A percentile compares a stretch with the other conserved stretches of the same genome.
Conservation (phyloP, 345 rosid species). For the Eucalyptus brandiana region DNA sequence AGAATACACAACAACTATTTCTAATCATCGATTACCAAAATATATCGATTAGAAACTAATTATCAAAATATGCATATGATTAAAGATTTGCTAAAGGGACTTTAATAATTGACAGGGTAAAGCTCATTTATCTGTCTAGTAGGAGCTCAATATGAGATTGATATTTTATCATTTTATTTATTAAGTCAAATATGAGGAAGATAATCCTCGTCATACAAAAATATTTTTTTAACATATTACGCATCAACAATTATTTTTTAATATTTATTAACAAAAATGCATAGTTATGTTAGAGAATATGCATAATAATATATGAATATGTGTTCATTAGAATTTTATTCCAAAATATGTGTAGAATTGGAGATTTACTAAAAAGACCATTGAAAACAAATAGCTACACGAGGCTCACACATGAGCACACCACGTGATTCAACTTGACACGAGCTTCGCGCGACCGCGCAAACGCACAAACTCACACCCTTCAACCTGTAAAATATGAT, state of each 20-base stretch:
- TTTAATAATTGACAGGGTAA: background rate
- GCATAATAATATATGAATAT: background rate
- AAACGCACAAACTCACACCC: fast-evolving
- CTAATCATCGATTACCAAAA: background rate
- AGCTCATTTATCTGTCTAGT: background rate
- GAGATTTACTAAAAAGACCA: background rate
- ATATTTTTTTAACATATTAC: background rate
- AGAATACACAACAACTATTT: background rate
- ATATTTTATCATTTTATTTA: background rate
- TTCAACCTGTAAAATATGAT: background rate
- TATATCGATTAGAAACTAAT: background rate
- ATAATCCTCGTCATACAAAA: background rate
- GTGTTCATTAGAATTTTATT: background rate
- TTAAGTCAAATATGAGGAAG: background rate
- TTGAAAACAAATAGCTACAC: background rate
- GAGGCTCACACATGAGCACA: background rate
- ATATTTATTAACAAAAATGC: background rate
- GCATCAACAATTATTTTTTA: background rate
- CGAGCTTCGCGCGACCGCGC: fast-evolving
- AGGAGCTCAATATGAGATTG: background rate
- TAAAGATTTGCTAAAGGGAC: background rate
- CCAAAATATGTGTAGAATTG: background rate
- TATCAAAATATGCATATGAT: background rate
- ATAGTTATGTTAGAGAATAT: background rate
- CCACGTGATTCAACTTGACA: background rate